Evolutionary conservation across 139 green algal genomes (phyloP), one percentile per base, ranked within the genome.

Genomic region (Asterochloris sp.): DNA sequence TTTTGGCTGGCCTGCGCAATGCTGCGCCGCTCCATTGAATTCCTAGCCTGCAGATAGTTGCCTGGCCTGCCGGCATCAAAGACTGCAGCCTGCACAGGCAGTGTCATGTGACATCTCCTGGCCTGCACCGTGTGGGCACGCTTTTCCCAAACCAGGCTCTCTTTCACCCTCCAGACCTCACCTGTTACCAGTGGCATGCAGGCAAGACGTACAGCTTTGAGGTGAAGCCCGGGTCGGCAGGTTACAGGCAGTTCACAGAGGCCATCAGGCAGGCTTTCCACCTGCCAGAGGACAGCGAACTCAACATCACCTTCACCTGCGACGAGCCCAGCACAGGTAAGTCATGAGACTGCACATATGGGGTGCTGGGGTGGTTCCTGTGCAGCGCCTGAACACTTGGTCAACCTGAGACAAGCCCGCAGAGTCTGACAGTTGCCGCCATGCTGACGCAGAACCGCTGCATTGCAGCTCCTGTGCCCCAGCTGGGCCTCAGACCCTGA

Each of bases 281-380:
- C 62, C 91, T 98, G 54, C 94, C 94, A 0, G 87, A 91, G 17
- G 94, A 97, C 79, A 89, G 81, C n/a, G 92, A 97, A 84, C 88
- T 97, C 19, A 97, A 97, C 89, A 97, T 97, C 83, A 97, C 92
- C 0, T 98, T 97, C 90, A 98, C 94, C 13, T 98, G 94, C 81
- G 94, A 98, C 82, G 94, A 98, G 84, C 94, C 94, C 15, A 89
- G 84, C 67, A 89, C 86, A 84, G 90, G 87, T 90, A 77, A 61
- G 82, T 24, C 13, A 19, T 14, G 26, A 61, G 38, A 26, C 29
- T 60, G 27, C 79, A 26, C 38, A 21, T 68, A 60, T 16, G 23
- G 16, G 16, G 14, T 69, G 66, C 66, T 13, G 4, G 19, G 2
- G 4, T 26, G 2, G 66, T 24, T 26, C 66, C 66, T 71, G 21